Evolutionary conservation across 2,329 filamentous ascomycete genomes (phyloP), one percentile per base, ranked within the genome.

Genomic region (Microsporum ferrugineum): DNA sequence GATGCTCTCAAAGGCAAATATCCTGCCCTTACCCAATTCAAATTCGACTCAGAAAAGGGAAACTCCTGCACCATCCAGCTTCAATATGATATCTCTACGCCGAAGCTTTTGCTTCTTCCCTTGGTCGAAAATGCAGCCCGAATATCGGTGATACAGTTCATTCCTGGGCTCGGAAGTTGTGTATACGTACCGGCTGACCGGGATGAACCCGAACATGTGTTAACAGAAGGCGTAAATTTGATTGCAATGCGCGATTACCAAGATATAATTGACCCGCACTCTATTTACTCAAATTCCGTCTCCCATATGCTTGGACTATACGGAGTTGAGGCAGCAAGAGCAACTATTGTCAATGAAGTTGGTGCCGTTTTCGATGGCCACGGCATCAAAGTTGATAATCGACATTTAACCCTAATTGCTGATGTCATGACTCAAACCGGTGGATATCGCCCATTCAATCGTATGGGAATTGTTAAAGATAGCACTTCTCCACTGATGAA

Each of bases 351-450:
- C 51, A 82, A 83, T 62, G 94, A 99, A 77, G 84, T 99, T 70
- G 83, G 85, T 60, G 83, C 82, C 49, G 92, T 99, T 64, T 99
- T 99, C 80, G 81, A 82, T 57, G 86, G 87, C 70, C 92, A 99
- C 84, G 89, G 89, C 70, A 99, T 99, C 78, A 83, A 81, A 63
- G 94, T 99, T 59, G 91, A 99, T 73, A 85, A 88, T 66, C 85
- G 94, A 59, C 95, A 99, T 77, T 77, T 99, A 66, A 96, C 94
- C 76, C 82, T 99, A 66, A 97, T 99, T 68, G 92, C 88, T 55
- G 94, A 99, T 73, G 90, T 90, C 73, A 99, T 99, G 94, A 99
- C 94, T n/a, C 84, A 92, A 59, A 87, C 86, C 63, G 94, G 94
- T 66, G 86, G 84, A 1, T 99, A 95, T 77, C 88, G 86, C 56